phyloP scores from a whole-genome alignment of 805 yeast species.

The Pichia manshurica region DNA sequence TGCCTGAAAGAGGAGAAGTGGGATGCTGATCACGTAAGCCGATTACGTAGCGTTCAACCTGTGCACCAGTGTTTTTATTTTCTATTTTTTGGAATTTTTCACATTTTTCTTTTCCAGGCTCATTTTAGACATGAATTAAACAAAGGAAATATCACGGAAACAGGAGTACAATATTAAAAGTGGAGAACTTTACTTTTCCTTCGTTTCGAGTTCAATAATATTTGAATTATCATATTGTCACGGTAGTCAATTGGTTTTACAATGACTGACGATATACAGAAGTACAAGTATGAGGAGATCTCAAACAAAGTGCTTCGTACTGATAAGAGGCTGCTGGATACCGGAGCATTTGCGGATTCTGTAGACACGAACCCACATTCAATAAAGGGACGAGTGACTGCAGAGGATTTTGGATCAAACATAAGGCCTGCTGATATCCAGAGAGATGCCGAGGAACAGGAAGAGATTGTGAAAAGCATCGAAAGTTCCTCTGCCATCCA shows the following conservation, averaged over 20 bases:
- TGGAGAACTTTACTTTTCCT: too few relatives aligned
- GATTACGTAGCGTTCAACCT: background rate
- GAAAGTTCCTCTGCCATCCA: background rate
- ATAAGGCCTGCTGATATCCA: conserved; percentile 13
- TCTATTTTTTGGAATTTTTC: background rate
- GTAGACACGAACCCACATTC: conserved; percentile 68
- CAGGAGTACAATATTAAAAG: too few relatives aligned
- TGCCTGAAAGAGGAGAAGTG: background rate
- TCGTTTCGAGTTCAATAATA: too few relatives aligned
- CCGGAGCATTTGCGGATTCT: conserved; percentile 34
- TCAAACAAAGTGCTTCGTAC: conserved; percentile 65
- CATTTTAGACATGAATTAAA: too few relatives aligned
- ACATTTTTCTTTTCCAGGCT: background rate
- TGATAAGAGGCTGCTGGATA: conserved; percentile 47
- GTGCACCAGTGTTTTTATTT: background rate
- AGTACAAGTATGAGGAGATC: conserved; percentile 65
- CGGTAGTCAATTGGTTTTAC: background rate
- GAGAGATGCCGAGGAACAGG: conserved; percentile 18
- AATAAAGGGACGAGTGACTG: conserved; percentile 59
- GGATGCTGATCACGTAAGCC: background rate
- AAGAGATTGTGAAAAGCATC: conserved; percentile 6
- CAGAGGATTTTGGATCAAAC: conserved; percentile 57
- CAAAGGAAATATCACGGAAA: too few relatives aligned
- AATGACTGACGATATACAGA: conserved; percentile 17
- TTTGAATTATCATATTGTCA: too few relatives aligned